Conservation (phyloP, 768 basidiomycete species). For the Pilatotrama ljubarskyi region DNA sequence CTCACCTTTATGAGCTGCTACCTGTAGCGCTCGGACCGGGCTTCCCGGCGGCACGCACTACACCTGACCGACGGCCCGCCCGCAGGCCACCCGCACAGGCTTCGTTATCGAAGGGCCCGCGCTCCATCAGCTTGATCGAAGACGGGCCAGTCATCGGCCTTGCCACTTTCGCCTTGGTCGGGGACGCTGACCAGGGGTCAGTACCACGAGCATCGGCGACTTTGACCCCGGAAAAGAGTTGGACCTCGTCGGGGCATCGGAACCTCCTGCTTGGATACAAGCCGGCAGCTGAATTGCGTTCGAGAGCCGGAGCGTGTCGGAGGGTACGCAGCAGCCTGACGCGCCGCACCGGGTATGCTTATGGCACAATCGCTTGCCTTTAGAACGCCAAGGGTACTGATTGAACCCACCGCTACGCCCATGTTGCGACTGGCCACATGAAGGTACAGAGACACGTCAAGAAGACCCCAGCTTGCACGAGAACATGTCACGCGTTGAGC, state of each 20-base stretch:
- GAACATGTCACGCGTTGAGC: constrained; percentile 19
- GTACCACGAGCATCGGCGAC: not conserved
- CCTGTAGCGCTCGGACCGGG: constrained; percentile 16
- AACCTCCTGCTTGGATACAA: not conserved
- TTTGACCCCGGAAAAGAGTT: not conserved
- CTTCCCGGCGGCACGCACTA: not conserved
- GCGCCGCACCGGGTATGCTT: not conserved
- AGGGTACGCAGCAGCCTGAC: not conserved
- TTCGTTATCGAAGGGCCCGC: constrained; percentile 18
- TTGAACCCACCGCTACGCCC: not conserved
- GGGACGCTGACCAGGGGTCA: not conserved
- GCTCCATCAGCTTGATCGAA: constrained; percentile 14
- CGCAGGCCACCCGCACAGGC: not conserved
- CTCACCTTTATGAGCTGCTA: constrained; percentile 16
- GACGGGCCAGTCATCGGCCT: constrained; percentile 1
- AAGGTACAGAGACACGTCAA: not conserved
- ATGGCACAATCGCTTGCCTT: constrained; percentile 7
- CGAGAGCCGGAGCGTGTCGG: not conserved
- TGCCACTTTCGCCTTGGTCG: constrained; percentile 4
- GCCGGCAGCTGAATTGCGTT: not conserved
- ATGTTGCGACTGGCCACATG: constrained; percentile 4
- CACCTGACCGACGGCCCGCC: constrained; percentile 24
- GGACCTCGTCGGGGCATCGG: not conserved
- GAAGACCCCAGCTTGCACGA: constrained; percentile 12
- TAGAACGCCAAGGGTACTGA: not conserved